These are phyloP conservation scores for Gracilaria domingensis DNA, from an alignment of 23 red algal genomes.

Conservation along the genomic window DNA sequence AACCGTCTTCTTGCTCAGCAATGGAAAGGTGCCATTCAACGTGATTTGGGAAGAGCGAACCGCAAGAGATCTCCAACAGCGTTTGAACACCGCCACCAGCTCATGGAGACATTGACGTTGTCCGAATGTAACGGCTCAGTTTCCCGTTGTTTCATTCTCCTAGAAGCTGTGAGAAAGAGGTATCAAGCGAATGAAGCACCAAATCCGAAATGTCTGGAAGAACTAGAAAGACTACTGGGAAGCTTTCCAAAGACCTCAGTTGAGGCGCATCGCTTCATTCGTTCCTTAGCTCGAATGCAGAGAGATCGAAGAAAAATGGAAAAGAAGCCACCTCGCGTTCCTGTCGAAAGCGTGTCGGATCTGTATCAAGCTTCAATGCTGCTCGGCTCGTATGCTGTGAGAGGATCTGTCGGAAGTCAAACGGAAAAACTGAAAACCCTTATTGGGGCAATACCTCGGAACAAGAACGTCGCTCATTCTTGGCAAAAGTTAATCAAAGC, in stretches of 20 bases:
- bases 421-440: conserved; percentile 4
- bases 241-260: neutral
- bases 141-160: conserved; percentile 40
- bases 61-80: neutral
- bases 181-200: conserved; percentile 12
- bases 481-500: conserved; percentile 59
- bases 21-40: conserved; percentile 70
- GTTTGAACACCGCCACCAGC: conserved; percentile 17
- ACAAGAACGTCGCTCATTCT: conserved; percentile 38
- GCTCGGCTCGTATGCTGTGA: conserved; percentile 35
- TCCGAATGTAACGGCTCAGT: neutral
- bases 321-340: conserved; percentile 43
- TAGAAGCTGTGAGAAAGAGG: conserved; percentile 30
- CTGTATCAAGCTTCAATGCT: conserved; percentile 48
- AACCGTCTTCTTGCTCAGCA: conserved; percentile 56
- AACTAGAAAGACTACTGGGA: conserved; percentile 29
- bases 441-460: conserved; percentile 37
- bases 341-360: conserved; percentile 15
- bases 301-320: conserved; percentile 10
- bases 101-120: conserved; percentile 15
- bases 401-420: conserved; percentile 18
- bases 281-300: conserved; percentile 24
- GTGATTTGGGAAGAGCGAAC: neutral
- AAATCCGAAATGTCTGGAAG: conserved; percentile 14
- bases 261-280: conserved; percentile 36